Evolutionary conservation across 2,329 filamentous ascomycete species (phyloP).

Genomic region (Cercospora sojina): DNA sequence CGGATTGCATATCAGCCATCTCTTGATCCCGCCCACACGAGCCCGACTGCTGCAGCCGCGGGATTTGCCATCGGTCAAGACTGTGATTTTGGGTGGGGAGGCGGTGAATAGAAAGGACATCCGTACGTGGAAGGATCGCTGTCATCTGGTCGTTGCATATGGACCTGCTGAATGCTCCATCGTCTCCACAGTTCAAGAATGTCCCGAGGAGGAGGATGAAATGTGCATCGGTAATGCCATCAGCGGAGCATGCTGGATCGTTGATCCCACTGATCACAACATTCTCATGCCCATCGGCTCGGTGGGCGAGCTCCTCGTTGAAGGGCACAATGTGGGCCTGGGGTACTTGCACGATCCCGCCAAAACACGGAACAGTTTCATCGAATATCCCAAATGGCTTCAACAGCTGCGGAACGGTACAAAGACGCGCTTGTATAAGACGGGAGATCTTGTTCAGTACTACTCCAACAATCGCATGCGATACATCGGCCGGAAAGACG

Average conservation of each 20-base stretch:
- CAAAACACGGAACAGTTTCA: background rate
- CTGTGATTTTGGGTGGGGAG: background rate
- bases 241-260: background rate
- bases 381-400: background rate
- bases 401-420: background rate
- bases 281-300: background rate
- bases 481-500: background rate
- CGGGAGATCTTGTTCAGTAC: background rate
- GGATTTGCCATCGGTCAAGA: background rate
- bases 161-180: background rate
- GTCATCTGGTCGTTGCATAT: background rate
- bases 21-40: background rate
- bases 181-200: background rate
- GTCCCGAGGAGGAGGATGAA: background rate
- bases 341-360: background rate
- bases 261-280: background rate
- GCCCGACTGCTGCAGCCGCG: background rate
- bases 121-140: background rate
- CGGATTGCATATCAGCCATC: background rate
- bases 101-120: background rate
- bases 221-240: background rate
- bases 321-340: background rate
- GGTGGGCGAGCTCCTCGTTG: background rate
- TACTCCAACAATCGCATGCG: background rate
- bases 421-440: background rate